Evolutionary conservation across 148 eudicot species (phyloP).

Genomic region (Chenopodium berlandieri): DNA sequence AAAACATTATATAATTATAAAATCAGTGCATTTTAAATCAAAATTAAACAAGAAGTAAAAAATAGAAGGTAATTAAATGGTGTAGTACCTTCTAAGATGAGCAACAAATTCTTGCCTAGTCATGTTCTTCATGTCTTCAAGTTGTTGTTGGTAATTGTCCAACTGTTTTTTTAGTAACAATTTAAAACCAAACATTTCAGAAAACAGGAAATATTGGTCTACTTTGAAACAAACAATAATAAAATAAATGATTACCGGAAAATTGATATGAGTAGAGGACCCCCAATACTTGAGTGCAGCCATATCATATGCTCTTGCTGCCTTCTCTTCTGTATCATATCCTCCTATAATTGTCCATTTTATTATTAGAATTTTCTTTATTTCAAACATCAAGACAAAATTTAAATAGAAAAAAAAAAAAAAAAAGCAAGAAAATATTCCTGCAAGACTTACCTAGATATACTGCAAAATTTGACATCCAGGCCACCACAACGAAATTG

Average conservation of each 20-base stretch:
- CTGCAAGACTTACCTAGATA: constrained; percentile 67
- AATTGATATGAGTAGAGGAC: constrained; percentile 83
- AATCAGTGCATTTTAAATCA: no score
- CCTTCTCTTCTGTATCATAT: constrained; percentile 91
- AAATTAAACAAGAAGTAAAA: not conserved
- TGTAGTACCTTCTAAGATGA: constrained; percentile 69
- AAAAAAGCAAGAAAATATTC: not conserved
- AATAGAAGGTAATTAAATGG: not conserved
- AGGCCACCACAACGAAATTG: not conserved
- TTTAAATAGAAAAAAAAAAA: not conserved
- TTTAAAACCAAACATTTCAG: not conserved
- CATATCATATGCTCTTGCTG: constrained; percentile 88
- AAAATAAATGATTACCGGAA: constrained; percentile 46
- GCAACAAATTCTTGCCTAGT: constrained; percentile 95
- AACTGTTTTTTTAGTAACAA: constrained; percentile 39
- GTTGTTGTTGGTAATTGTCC: constrained; percentile 79
- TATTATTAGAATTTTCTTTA: no score
- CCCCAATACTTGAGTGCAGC: constrained; percentile 99
- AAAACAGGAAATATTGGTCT: not conserved
- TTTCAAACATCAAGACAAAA: not conserved
- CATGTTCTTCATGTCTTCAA: constrained; percentile 95
- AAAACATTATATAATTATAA: no score
- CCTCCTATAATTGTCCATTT: constrained; percentile 48
- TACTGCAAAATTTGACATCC: constrained; percentile 43
- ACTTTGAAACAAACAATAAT: not conserved